phyloP scores from a whole-genome alignment of 257 asterid genomes.

The Misopates orontium region DNA sequence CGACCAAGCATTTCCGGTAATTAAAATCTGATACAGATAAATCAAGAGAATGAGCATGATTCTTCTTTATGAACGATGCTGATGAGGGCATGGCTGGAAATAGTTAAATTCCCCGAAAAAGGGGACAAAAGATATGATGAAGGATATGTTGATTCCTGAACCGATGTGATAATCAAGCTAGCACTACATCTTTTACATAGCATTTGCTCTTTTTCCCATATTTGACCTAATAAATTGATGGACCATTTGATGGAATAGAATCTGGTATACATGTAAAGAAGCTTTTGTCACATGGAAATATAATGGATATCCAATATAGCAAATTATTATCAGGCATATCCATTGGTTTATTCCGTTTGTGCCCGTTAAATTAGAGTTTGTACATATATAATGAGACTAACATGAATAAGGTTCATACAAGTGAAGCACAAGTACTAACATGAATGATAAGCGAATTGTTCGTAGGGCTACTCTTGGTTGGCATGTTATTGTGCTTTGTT shows the following conservation, averaged over 20 bases:
- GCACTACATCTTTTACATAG: slow-evolving; percentile 2
- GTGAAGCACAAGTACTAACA: too few species aligned
- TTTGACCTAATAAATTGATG: slow-evolving; percentile 15
- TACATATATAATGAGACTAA: too few species aligned
- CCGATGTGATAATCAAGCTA: not conserved
- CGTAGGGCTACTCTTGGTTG: slow-evolving; percentile 51
- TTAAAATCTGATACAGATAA: too few species aligned
- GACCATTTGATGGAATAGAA: slow-evolving; percentile 33
- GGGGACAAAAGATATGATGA: not conserved
- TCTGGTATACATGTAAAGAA: slow-evolving; percentile 20
- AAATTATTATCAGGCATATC: slow-evolving; percentile 34
- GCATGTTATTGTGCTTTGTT: slow-evolving; percentile 34
- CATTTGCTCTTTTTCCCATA: slow-evolving; percentile 30
- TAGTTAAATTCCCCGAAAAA: not conserved
- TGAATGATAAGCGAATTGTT: slow-evolving; percentile 44
- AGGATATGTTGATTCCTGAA: slow-evolving; percentile 34
- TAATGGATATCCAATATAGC: slow-evolving; percentile 28
- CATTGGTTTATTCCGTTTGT: slow-evolving; percentile 38
- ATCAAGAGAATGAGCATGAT: too few species aligned
- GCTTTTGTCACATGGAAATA: slow-evolving; percentile 9
- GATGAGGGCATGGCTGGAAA: too few species aligned
- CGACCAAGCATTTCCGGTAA: too few species aligned
- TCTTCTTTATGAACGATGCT: too few species aligned
- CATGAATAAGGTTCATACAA: too few species aligned
- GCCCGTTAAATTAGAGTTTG: not conserved